Percentiles rank a stretch among this genome's conserved stretches.
phyloP scores from a whole-genome alignment of 2,329 filamentous ascomycete genomes.

The Metarhizium robertsii region DNA sequence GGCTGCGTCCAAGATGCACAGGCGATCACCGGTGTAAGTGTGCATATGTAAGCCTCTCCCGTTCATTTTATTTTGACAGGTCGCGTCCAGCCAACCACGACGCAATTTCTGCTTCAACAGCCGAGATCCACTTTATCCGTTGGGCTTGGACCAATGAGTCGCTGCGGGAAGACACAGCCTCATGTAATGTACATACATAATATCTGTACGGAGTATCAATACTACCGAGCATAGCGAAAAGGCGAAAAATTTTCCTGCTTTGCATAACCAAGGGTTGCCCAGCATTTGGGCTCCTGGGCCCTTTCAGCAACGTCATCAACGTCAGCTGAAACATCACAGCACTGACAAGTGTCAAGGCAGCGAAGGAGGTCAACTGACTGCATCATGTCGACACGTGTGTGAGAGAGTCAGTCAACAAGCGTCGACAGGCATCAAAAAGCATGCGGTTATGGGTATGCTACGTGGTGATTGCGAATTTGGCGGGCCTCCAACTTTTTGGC shows the following conservation, averaged over 20 bases:
- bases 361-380: not conserved
- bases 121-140: not conserved
- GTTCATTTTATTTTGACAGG: conserved; percentile 4
- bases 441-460: not conserved
- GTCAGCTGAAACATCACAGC: not conserved
- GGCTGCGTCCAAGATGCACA: conserved; percentile 9
- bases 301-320: not conserved
- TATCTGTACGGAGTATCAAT: not conserved
- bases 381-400: not conserved
- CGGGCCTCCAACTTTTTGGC: not conserved
- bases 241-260: not conserved
- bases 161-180: not conserved
- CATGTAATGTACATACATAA: not conserved
- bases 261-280: not conserved
- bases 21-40: conserved; percentile 16
- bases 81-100: not conserved
- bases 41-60: conserved; percentile 7
- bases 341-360: not conserved
- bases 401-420: not conserved
- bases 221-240: not conserved
- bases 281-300: not conserved
- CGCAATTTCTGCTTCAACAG: not conserved
- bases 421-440: not conserved
- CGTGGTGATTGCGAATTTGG: not conserved
- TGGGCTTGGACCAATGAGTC: not conserved